A percentile compares a stretch with the other conserved stretches of the same genome.
Evolutionary conservation across 371 early-diverging fungal species (phyloP).

Genomic region (Actinomortierella ambigua): DNA sequence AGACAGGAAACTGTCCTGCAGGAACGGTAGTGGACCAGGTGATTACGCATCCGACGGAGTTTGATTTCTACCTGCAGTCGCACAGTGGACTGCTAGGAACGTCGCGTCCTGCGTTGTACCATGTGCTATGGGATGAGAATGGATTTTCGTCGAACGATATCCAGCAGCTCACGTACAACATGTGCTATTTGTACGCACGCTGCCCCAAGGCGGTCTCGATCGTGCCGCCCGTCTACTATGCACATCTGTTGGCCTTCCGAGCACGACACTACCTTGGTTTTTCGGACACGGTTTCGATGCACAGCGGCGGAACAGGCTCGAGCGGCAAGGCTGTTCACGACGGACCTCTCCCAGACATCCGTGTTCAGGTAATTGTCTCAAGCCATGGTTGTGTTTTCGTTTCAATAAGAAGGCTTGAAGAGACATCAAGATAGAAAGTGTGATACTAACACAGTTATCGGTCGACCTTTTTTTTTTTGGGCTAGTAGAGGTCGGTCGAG

Average conservation of each 20-base stretch:
- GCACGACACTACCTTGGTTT: slow-evolving; percentile 49
- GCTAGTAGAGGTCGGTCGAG: slow-evolving; percentile 11
- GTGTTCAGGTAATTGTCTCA: background rate
- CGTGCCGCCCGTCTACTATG: slow-evolving; percentile 90
- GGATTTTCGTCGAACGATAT: slow-evolving; percentile 58
- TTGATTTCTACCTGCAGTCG: slow-evolving; percentile 65
- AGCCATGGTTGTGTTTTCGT: background rate
- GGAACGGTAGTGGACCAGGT: slow-evolving; percentile 66
- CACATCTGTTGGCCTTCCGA: slow-evolving; percentile 84
- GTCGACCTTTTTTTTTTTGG: background rate
- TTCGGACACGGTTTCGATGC: slow-evolving; percentile 21
- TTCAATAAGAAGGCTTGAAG: background rate
- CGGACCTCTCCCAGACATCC: slow-evolving; percentile 9
- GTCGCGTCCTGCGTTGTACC: slow-evolving; percentile 76
- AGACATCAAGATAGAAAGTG: background rate
- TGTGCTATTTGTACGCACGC: slow-evolving; percentile 75
- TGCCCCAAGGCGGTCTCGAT: slow-evolving; percentile 84
- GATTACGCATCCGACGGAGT: slow-evolving; percentile 53
- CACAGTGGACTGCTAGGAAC: slow-evolving; percentile 82
- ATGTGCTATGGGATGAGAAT: slow-evolving; percentile 74
- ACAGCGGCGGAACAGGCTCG: slow-evolving; percentile 10
- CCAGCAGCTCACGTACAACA: slow-evolving; percentile 64
- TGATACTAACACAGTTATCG: background rate
- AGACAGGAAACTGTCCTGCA: slow-evolving; percentile 58
- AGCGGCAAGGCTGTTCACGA: background rate